These are phyloP conservation scores for Ustilago nuda DNA, from an alignment of 1,284 basidiomycete species.

Conservation along the genomic window DNA sequence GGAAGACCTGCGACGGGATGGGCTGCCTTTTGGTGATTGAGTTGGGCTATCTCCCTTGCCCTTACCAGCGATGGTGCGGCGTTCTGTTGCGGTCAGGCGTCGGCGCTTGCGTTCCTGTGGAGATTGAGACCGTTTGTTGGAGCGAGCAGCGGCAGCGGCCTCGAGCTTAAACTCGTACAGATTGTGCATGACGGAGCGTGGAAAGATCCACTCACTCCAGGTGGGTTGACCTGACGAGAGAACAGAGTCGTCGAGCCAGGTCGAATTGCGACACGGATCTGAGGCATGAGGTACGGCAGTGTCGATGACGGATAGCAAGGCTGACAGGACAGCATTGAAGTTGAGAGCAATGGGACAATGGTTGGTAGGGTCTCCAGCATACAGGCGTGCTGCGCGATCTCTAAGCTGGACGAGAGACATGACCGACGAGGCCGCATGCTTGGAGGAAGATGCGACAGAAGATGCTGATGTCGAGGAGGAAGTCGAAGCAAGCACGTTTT, in stretches of 20 bases:
- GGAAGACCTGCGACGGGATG: conserved; percentile 22
- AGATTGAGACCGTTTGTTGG: conserved; percentile 3
- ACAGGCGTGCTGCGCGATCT: conserved; percentile 39
- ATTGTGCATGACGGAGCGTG: conserved; percentile 29
- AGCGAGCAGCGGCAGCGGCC: not conserved
- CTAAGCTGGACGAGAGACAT: conserved; percentile 45
- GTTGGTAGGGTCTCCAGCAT: conserved; percentile 18
- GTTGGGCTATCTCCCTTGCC: not conserved
- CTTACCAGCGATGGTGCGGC: not conserved
- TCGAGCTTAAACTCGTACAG: conserved; percentile 33
- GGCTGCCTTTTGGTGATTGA: conserved; percentile 2
- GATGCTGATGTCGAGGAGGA: conserved; percentile 15
- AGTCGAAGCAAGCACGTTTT: conserved; percentile 6
- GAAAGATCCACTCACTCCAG: conserved; percentile 46
- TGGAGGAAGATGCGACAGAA: conserved; percentile 8
- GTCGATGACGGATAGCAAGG: conserved; percentile 41
- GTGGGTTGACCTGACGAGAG: conserved; percentile 29
- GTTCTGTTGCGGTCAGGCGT: conserved; percentile 7
- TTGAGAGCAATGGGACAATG: conserved; percentile 22
- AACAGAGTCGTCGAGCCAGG: conserved; percentile 36
- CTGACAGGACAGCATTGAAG: conserved; percentile 39
- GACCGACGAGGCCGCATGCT: conserved; percentile 9
- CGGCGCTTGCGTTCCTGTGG: conserved; percentile 32
- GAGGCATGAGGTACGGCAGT: conserved; percentile 22
- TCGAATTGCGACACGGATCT: conserved; percentile 19